Evolutionary conservation across 1,284 basidiomycete genomes (phyloP).

Genomic region (Ganoderma resinaceum): DNA sequence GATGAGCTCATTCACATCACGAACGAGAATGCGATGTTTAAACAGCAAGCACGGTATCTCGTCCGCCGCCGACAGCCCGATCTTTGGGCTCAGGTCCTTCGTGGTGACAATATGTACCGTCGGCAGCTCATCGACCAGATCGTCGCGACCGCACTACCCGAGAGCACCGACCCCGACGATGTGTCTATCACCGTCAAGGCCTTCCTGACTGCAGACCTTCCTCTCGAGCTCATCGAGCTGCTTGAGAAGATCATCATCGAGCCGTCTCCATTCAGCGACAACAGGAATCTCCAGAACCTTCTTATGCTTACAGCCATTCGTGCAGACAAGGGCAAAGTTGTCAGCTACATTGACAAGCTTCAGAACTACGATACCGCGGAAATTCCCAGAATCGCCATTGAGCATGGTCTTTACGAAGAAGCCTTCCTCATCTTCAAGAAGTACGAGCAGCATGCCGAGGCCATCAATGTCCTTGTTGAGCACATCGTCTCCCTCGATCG

Average conservation of each 20-base stretch:
- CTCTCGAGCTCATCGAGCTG: constrained; percentile 96
- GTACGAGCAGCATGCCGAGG: constrained; percentile 91
- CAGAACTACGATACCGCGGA: constrained; percentile 95
- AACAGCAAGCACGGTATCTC: constrained; percentile 98
- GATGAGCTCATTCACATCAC: constrained; percentile 98
- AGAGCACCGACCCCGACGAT: constrained; percentile 98
- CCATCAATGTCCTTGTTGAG: constrained; percentile 98
- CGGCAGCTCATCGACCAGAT: constrained; percentile 97
- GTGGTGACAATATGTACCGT: constrained; percentile 90
- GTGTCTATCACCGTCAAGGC: constrained; percentile 99
- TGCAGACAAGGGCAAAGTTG: constrained; percentile 98
- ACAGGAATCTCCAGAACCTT: constrained; percentile 94
- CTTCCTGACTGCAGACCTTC: constrained; percentile 97
- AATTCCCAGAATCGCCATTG: constrained; percentile 97
- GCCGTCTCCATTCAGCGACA: constrained; percentile 97
- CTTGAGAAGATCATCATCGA: constrained; percentile 99
- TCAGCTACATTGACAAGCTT: constrained; percentile 97
- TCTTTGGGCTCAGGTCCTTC: constrained; percentile 96
- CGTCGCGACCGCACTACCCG: constrained; percentile 93
- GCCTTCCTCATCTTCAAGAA: constrained; percentile 97
- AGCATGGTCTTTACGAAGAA: constrained; percentile 96
- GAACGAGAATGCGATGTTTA: constrained; percentile 99
- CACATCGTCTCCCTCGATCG: constrained; percentile 98
- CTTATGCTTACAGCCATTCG: constrained; percentile 96
- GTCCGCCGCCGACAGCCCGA: constrained; percentile 96